Evolutionary conservation across 139 green algal species (phyloP).

Genomic region (Pleodorina starrii): DNA sequence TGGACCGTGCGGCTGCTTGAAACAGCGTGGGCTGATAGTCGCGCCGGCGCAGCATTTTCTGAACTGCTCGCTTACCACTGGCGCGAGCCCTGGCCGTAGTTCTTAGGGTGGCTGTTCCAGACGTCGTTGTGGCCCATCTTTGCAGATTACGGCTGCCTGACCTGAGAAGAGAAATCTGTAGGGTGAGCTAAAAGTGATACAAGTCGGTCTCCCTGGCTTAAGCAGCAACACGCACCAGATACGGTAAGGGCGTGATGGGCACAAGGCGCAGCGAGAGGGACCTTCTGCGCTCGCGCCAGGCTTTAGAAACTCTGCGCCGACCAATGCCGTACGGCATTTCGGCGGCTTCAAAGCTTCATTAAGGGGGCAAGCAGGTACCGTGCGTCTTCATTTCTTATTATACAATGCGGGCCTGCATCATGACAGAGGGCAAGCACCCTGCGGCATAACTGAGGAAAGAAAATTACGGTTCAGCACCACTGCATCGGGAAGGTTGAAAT

Average conservation of each 20-base stretch:
- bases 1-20: neutral
- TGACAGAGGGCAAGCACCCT: too few species aligned
- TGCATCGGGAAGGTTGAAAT: too few species aligned
- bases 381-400: too few species aligned
- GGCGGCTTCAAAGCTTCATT: too few species aligned
- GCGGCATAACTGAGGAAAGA: too few species aligned
- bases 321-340: neutral
- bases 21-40: neutral
- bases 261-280: constrained; percentile 38
- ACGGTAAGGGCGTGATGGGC: constrained; percentile 7
- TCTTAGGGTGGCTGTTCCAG: constrained; percentile 97
- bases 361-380: too few species aligned
- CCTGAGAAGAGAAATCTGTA: constrained; percentile 1
- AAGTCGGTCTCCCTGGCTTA: neutral
- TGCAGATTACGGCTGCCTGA: constrained; percentile 41
- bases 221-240: constrained; percentile 18
- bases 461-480: too few species aligned
- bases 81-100: constrained; percentile 90
- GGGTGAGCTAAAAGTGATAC: neutral
- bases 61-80: constrained; percentile 78
- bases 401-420: too few species aligned
- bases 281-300: too few species aligned
- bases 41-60: neutral
- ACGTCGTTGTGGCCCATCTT: constrained; percentile 95
- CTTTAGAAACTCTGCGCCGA: constrained; percentile 11